These are phyloP conservation scores for Akanthomyces lecanii DNA, from an alignment of 2,329 filamentous ascomycete genomes.

Conservation along the genomic window DNA sequence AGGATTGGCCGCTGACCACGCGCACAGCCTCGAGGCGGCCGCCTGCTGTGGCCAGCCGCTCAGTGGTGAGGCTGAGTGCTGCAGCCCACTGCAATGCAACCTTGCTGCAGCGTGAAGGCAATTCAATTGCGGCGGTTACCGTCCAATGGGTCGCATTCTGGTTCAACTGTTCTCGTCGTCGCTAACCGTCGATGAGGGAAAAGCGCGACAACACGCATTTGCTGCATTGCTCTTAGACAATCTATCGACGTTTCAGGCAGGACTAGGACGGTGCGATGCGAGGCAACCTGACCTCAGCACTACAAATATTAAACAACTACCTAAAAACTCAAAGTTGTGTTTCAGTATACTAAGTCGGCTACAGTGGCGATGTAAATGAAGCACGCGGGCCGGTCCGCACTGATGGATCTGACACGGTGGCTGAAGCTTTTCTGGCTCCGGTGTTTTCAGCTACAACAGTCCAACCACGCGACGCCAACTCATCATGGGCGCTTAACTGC, in stretches of 20 bases:
- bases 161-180: no score
- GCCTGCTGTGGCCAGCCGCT: not conserved
- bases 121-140: not conserved
- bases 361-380: not conserved
- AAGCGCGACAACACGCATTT: no score
- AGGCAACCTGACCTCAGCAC: no score
- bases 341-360: not conserved
- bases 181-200: no score
- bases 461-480: not conserved
- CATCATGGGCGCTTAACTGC: constrained; percentile 1
- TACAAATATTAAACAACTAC: not conserved
- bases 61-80: not conserved
- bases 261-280: not conserved
- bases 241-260: no score
- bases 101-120: not conserved
- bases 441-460: not conserved
- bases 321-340: no score
- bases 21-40: not conserved
- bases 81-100: not conserved
- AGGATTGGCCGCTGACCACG: not conserved
- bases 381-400: constrained; percentile 1
- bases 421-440: not conserved
- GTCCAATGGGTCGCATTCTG: not conserved
- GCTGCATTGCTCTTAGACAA: no score
- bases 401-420: not conserved